Base-by-base conservation (phyloP, 2,329 filamentous ascomycete species). In the Oidium heveae region DNA sequence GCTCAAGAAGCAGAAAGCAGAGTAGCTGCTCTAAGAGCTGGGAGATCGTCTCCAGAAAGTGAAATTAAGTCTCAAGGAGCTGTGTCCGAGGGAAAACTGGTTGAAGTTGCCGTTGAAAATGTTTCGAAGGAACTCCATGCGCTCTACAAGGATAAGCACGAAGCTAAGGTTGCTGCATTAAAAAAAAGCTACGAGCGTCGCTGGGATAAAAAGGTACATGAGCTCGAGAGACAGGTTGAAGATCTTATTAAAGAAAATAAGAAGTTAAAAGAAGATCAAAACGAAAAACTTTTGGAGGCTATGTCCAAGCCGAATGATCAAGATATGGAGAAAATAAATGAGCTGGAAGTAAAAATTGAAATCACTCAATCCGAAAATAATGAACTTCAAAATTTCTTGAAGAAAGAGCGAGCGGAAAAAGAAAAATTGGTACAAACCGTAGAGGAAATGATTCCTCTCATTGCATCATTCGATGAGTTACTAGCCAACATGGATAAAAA, bases 111-210 rank as follows among this genome's bases (percentile, higher is more conserved):
- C 1, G 83, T 89, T 22, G 32, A 34, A 13, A 86, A 88, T 60
- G 87, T 96, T 43, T 88, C 89, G n/a, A 77, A 86, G 33, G 91
- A 98, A 65, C 74, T 98, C 43, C 91, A 98, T 66, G 75, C 82
- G 0, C 74, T 94, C 12, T 98, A 98, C 75, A 96, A 95, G 71
- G 80, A 83, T 65, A 98, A 98, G 70, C 91, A 98, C 66, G 89
- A 96, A 70, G 86, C 82, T 58, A 98, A 98, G 71, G 89, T 96
- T 47, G 77, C 85, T 0, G 89, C 88, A 4, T 73, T 98, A 59
- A 96, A 82, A 70, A 81, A 82, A 68, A 81, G 76, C 58, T 83
- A 96, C 69, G 86, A 95, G 66, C 76, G 77, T 50, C 80, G 89
- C 55, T 91, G 86, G 77, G 86, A 94, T 68, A 93, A 93, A 73